phyloP scores from a whole-genome alignment of 352 stramenopile genomes.

The Phytophthora lateralis region DNA sequence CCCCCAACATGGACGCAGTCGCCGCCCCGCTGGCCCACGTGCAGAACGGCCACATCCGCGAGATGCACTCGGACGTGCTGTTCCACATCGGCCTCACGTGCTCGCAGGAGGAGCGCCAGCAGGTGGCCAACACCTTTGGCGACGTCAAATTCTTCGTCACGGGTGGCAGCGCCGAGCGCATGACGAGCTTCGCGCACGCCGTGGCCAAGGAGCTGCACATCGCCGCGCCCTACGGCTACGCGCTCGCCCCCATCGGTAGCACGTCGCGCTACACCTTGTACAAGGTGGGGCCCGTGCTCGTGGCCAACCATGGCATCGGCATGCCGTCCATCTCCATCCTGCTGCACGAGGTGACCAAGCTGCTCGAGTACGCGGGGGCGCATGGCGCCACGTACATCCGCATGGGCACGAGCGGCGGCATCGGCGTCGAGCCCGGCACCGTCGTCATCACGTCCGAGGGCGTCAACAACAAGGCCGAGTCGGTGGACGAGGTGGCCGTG shows the following conservation, averaged over 20 bases:
- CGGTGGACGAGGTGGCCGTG: conserved; percentile 67
- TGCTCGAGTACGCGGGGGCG: conserved; percentile 75
- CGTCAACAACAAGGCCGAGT: conserved; percentile 83
- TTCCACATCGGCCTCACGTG: conserved; percentile 81
- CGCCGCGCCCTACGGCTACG: conserved; percentile 67
- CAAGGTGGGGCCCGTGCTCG: conserved; percentile 82
- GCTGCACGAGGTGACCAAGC: conserved; percentile 85
- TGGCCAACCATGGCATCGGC: conserved; percentile 84
- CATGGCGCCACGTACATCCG: conserved; percentile 70
- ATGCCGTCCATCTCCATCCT: conserved; percentile 84
- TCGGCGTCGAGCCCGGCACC: conserved; percentile 78
- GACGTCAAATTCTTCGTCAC: conserved; percentile 84
- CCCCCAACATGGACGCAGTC: conserved; percentile 32
- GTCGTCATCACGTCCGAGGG: conserved; percentile 83
- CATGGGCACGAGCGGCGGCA: conserved; percentile 81
- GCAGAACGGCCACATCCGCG: conserved; percentile 63
- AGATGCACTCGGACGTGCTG: conserved; percentile 70
- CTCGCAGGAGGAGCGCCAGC: conserved; percentile 48
- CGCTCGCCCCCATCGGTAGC: conserved; percentile 62
- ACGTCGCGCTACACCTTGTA: conserved; percentile 79
- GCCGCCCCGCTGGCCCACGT: conserved; percentile 42
- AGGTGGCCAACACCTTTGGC: conserved; percentile 59
- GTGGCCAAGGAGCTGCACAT: conserved; percentile 64
- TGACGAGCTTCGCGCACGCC: conserved; percentile 67
- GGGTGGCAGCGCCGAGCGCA: conserved; percentile 76